Conservation (phyloP, 148 eudicot genomes). For the Persicaria maculosa region DNA sequence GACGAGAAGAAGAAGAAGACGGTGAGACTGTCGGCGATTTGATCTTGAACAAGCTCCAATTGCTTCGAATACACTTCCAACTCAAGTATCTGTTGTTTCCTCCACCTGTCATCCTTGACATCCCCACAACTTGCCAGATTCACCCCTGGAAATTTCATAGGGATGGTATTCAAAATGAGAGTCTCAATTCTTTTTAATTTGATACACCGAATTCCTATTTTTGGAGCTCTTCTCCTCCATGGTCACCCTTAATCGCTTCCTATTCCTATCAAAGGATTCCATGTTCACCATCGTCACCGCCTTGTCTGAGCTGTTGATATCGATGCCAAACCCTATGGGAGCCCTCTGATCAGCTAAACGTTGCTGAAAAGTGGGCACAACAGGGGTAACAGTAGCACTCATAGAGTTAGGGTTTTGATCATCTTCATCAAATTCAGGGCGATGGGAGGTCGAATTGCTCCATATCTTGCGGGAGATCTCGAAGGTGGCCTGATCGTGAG, state of each 20-base stretch:
- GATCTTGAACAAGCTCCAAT: conserved; percentile 90
- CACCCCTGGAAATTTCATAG: conserved; percentile 28
- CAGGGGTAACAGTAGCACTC: not conserved
- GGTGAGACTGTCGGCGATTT: too few species aligned
- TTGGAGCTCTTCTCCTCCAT: conserved; percentile 35
- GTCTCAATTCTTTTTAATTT: conserved; percentile 9
- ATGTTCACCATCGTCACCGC: conserved; percentile 8
- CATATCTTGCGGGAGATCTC: conserved; percentile 79
- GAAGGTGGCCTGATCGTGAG: conserved; percentile 82
- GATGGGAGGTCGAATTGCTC: conserved; percentile 25
- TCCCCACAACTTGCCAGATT: conserved; percentile 25
- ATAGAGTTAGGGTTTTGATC: conserved; percentile 42
- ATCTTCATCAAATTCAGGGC: conserved; percentile 47
- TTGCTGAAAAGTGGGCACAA: not conserved
- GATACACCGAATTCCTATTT: conserved; percentile 24
- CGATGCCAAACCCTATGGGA: conserved; percentile 1
- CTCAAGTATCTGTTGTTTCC: conserved; percentile 88
- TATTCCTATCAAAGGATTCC: conserved; percentile 20
- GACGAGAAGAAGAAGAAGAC: too few species aligned
- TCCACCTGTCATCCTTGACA: conserved; percentile 67
- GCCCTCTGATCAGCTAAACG: not conserved
- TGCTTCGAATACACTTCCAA: conserved; percentile 93
- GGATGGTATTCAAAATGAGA: conserved; percentile 26
- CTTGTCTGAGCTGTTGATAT: conserved; percentile 15
- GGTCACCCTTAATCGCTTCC: conserved; percentile 56